Evolutionary conservation across 306 rosid species (phyloP), one percentile per base, ranked within the genome.

Genomic region (Quercus bicolor): DNA sequence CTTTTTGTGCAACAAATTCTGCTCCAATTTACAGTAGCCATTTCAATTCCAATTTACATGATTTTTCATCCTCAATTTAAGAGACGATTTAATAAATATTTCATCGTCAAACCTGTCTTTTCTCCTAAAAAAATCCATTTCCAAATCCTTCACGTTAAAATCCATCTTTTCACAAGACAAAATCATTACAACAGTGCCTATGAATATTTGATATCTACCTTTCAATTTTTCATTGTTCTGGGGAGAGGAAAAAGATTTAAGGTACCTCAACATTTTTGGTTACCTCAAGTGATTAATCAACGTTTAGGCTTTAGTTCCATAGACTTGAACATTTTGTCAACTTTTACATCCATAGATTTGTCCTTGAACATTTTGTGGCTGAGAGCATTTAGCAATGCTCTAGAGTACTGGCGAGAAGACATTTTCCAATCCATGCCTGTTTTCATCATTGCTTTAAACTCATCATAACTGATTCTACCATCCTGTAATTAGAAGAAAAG

Each of bases 331-430:
- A 40, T 40, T 40, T 40, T 40, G 45, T 40, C 45, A 68, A 20
- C 15, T 74, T 76, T 73, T 68, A 61, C 33, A 48, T 66, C 78
- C 68, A 83, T 45, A 19, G 92, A 83, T 70, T 87, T 86, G 76
- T 89, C 94, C 78, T 87, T 92, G 65, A 92, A 89, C 89, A 94
- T 55, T 84, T 85, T 92, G 82, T 83, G 73, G 90, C 97, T 94
- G 37, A 92, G 87, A 37, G 90, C 97, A 76, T 81, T 92, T 71
- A 94, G 86, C 86, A 94, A 33, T 60, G 89, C 98, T 81, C 92
- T 90, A 56, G 98, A 94, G 76, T 92, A 92, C 60, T 92, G 97
- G 9, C 98, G 94, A 53, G 98, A 94, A 18, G 97, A 82, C 98
- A 94, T 92, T 86, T 94, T 94, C 97, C 97, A 94, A 70, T 92